phyloP scores from a whole-genome alignment of 129 eudicot genomes.

The Escallonia rubra region DNA sequence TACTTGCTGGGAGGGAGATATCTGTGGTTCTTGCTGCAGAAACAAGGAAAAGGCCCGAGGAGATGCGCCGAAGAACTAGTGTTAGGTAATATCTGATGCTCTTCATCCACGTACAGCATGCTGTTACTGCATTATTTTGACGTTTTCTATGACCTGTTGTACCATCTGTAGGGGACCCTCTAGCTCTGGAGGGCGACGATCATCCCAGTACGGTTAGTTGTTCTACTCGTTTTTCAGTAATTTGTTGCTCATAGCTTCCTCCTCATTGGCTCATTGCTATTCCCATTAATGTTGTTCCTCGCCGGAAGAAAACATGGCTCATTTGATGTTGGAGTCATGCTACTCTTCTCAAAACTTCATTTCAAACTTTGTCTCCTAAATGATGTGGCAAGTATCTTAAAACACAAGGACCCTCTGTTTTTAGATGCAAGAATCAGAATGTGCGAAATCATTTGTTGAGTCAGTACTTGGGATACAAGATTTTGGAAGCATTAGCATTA shows the following conservation, averaged over 20 bases:
- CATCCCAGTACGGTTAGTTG: constrained; percentile 36
- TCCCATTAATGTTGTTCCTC: not conserved
- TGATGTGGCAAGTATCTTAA: not conserved
- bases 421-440: no score
- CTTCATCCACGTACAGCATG: not conserved
- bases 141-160: not conserved
- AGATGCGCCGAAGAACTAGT: constrained; percentile 65
- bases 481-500: not conserved
- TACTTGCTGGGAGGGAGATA: constrained; percentile 75
- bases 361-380: not conserved
- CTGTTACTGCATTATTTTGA: not conserved
- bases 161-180: constrained; percentile 46
- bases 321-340: not conserved
- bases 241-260: no score
- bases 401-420: not conserved
- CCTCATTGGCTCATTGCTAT: no score
- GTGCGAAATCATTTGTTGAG: no score
- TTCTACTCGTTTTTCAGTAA: not conserved
- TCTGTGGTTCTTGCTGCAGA: constrained; percentile 69
- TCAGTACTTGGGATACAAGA: not conserved
- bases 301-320: not conserved
- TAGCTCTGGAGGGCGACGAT: constrained; percentile 39
- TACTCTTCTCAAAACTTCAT: not conserved
- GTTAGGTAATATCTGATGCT: constrained; percentile 26
- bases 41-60: constrained; percentile 69